Percentiles rank a stretch among this genome's conserved stretches.
These are phyloP conservation scores for Vitis amurensis DNA, from an alignment of 164 flowering plant genomes.

Conservation along the genomic window DNA sequence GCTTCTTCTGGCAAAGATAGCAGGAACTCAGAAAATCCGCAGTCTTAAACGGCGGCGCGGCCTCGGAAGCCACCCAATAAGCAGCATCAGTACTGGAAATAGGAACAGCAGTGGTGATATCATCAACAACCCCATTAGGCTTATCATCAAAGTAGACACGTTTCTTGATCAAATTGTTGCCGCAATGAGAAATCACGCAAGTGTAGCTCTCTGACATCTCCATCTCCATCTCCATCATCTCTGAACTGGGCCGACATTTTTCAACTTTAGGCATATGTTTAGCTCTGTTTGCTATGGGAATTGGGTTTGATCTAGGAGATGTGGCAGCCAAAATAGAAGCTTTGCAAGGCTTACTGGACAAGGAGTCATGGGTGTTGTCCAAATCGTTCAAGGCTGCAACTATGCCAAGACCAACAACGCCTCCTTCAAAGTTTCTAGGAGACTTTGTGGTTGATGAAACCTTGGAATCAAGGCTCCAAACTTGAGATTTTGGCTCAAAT, in stretches of 20 bases:
- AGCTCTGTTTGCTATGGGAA: constrained; percentile 21
- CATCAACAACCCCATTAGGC: constrained; percentile 1
- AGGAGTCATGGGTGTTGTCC: constrained; percentile 11
- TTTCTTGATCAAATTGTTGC: constrained; percentile 32
- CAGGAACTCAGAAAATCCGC: constrained; percentile 46
- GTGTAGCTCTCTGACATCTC: constrained; percentile 69
- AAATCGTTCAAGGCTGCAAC: constrained; percentile 47
- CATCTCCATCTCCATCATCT: constrained; percentile 27
- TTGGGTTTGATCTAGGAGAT: constrained; percentile 34
- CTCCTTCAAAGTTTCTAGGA: constrained; percentile 31
- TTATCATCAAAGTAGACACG: constrained; percentile 41
- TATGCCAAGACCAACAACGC: constrained; percentile 48
- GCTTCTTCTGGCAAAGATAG: constrained; percentile 54
- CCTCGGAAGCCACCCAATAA: constrained; percentile 19
- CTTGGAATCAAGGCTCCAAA: constrained; percentile 1
- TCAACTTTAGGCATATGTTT: no score
- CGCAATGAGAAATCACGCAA: constrained; percentile 55
- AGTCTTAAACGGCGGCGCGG: constrained; percentile 12
- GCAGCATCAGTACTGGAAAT: background rate
- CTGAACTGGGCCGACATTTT: constrained; percentile 16
- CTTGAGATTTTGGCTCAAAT: constrained; percentile 16
- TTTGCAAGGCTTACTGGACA: background rate
- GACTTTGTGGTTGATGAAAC: constrained; percentile 13
- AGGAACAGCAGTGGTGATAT: background rate
- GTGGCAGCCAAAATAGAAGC: background rate